Evolutionary conservation across 352 stramenopile genomes (phyloP), one percentile per base, ranked within the genome.

Genomic region (Globisporangium middletonii): DNA sequence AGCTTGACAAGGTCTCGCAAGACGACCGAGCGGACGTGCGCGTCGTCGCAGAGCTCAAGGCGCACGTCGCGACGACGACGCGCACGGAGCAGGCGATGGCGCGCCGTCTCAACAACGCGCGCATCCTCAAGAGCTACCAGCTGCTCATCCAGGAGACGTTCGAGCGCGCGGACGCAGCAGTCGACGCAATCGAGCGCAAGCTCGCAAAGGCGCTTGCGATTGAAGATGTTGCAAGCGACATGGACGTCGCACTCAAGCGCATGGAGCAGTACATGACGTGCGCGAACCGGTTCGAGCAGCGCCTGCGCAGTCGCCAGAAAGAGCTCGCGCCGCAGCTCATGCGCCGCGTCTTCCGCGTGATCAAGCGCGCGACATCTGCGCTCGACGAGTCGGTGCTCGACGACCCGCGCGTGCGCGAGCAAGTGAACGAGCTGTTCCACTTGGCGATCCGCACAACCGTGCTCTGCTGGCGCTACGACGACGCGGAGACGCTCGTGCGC

Each of bases 201-300:
- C 53, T 91, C 2, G n/a, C 61, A 15, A 62, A 68, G 26, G 62
- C 60, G 4, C 57, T 63, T 1, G 55, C n/a, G 13, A 30, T 41
- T 4, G 71, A 71, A 38, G 69, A 68, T 30, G 58, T 64, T n/a
- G 65, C 73, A 16, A 50, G 44, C 16, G 80, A 91, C 46, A 30
- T 89, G 55, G 78, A 88, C 37, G 65, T 89, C 38, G 64, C 64
- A 0, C 41, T 79, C 8, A 86, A 83, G 50, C 55, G 89, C 38
- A 79, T 92, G 74, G 76, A 79, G 47, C 79, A 94, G 61, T 92
- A 89, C 68, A 86, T 89, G 81, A 86, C 79, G 35, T 71, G 65
- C 13, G 82, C 72, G 8, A 80, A 74, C 56, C 79, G 80, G 13
- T 77, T 80, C 55, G 76, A 80, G 27, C 67, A 63, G 56, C 76